Conservation (phyloP, 371 early-diverging fungal species). For the Mucor sp. region DNA sequence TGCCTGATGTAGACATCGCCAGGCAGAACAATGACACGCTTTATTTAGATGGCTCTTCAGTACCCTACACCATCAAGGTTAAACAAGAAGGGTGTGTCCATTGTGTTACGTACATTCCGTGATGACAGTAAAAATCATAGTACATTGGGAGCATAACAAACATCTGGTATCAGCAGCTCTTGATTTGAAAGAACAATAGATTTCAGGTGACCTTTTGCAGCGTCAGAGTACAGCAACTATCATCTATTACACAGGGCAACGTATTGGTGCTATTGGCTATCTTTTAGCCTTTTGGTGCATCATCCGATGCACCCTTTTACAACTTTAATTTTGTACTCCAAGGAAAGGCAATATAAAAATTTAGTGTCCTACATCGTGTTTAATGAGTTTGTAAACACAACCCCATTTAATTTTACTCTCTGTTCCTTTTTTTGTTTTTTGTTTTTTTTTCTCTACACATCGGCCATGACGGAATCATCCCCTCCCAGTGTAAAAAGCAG, state of each 20-base stretch:
- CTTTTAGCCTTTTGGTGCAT: neutral
- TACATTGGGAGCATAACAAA: neutral
- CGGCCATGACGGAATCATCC: slow-evolving; percentile 1
- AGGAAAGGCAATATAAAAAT: neutral
- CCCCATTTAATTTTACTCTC: neutral
- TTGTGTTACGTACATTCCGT: neutral
- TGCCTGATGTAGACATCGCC: neutral
- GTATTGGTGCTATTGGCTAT: neutral
- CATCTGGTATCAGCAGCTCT: neutral
- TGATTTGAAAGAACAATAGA: neutral
- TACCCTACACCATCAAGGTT: neutral
- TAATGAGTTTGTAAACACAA: neutral
- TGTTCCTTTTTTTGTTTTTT: neutral
- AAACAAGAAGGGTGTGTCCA: neutral
- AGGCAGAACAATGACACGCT: neutral
- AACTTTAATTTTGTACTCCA: slow-evolving; percentile 1
- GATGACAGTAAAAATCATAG: slow-evolving; percentile 1
- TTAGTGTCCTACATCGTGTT: slow-evolving; percentile 2
- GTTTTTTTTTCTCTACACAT: neutral
- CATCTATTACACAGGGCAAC: neutral
- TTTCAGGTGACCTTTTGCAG: neutral
- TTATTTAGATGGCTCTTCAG: neutral
- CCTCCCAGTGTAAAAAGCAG: slow-evolving; percentile 22
- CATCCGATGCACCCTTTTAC: neutral
- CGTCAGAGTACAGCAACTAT: neutral